Base-by-base conservation (phyloP, 2,329 filamentous ascomycete species). In the Diaporthe batatas region DNA sequence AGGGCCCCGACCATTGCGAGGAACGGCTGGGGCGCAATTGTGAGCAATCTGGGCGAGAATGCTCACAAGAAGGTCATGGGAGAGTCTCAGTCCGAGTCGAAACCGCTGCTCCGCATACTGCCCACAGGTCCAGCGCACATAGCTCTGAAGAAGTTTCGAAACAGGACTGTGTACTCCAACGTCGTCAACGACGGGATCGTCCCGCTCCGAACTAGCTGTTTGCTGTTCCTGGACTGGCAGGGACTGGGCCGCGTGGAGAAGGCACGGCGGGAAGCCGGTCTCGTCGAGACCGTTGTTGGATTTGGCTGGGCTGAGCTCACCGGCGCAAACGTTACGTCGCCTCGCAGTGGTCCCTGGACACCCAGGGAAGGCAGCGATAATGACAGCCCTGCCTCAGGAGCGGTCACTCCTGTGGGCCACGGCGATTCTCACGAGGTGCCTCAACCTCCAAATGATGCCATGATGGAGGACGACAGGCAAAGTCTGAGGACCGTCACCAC, bases 161-260 rank as follows among this genome's bases (percentile, higher is more conserved):
- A 97, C 80, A 89, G 96, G 21, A 98, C 96, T 0, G 87, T 98
- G 1, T 98, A 98, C 81, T 98, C 95, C 2, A 98, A 98, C 78
- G 95, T 98, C 16, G 96, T 98, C 77, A 98, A 98, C 79, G 96
- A 98, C 82, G 96, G 95, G 3, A 98, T 99, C 77, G 96, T 99
- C 6, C 96, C 96, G 3, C 84, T 99, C 44, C 91, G 96, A 29
- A 99, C 96, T 6, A 98, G 96, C 75, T 99, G 96, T 81, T 86
- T 99, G n/a, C 84, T 99, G 7, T 99, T 99, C 79, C 85, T 99
- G 1, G 96, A 99, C 80, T 99, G 96, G 96, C 93, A 95, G 82
- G 96, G 96, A 0, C 85, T 99, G 4, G 96, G 93, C 6, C 92
- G 94, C 51, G 96, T 99, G 1, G 95, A 98, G 76, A 99, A 99